Conservation (phyloP, 352 stramenopile genomes). For the Globisporangium apiculatum region DNA sequence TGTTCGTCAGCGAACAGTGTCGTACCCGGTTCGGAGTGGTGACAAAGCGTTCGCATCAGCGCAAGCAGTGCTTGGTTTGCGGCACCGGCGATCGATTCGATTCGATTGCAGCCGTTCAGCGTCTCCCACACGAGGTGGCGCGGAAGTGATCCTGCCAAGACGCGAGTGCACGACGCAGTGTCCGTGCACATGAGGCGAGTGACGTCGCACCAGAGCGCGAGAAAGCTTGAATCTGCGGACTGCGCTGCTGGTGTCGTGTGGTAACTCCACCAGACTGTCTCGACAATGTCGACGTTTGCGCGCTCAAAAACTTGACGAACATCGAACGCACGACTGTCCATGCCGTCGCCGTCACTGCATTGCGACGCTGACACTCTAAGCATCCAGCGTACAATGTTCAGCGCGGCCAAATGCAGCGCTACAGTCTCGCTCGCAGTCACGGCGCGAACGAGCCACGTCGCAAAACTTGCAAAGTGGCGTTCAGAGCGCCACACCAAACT, state of each 20-base stretch:
- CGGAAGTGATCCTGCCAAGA: constrained; percentile 1
- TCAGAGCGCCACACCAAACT: neutral
- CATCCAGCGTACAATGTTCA: neutral
- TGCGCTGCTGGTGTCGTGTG: neutral
- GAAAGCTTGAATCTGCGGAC: neutral
- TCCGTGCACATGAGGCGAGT: neutral
- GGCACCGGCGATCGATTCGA: neutral
- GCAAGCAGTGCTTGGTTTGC: constrained; percentile 4
- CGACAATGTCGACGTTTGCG: constrained; percentile 5
- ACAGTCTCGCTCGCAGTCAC: neutral
- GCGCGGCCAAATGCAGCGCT: neutral
- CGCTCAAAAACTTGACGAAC: neutral
- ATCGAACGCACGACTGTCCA: neutral
- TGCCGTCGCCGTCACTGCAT: too few relatives aligned
- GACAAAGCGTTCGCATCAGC: constrained; percentile 3
- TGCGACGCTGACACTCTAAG: neutral
- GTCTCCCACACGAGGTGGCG: constrained; percentile 4
- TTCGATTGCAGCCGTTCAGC: neutral
- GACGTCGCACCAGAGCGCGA: constrained; percentile 12
- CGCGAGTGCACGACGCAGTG: neutral
- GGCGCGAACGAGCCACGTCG: neutral
- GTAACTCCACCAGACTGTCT: constrained; percentile 10
- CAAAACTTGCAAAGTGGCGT: neutral
- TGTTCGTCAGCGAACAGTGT: neutral
- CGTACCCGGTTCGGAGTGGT: neutral